Evolutionary conservation across 2,329 filamentous ascomycete genomes (phyloP).

Genomic region (Boeremia exigua): DNA sequence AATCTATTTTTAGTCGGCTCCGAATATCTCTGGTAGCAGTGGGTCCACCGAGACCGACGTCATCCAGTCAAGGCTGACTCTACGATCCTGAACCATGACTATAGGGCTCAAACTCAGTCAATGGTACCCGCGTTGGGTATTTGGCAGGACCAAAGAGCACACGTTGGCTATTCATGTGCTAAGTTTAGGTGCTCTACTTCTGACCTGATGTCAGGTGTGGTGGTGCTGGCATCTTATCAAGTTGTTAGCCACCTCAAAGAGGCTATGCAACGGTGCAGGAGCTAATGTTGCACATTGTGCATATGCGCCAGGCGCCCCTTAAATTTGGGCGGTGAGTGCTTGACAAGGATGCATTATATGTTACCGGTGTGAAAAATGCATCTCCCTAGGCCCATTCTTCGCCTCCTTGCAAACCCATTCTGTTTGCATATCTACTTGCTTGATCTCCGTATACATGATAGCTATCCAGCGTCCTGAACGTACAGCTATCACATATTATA

Average conservation of each 20-base stretch:
- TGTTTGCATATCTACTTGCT: no score
- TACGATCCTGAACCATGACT: not conserved
- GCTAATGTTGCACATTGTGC: not conserved
- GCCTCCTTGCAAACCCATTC: no score
- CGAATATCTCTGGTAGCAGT: not conserved
- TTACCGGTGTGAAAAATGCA: no score
- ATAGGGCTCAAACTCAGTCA: not conserved
- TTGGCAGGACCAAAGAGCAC: not conserved
- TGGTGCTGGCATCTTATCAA: not conserved
- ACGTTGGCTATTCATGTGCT: no score
- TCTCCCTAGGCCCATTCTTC: no score
- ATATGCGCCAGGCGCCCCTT: not conserved
- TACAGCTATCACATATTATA: not conserved
- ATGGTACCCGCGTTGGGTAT: not conserved
- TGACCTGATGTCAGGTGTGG: no score
- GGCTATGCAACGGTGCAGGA: not conserved
- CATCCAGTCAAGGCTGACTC: not conserved
- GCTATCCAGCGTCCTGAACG: no score
- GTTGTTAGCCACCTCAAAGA: not conserved
- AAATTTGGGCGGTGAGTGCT: not conserved
- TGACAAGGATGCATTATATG: no score
- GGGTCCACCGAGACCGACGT: not conserved
- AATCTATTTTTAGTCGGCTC: not conserved
- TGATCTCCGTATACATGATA: no score
- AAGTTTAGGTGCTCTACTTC: no score